phyloP scores from a whole-genome alignment of 2,329 filamentous ascomycete species.

The Paramyrothecium roridum region DNA sequence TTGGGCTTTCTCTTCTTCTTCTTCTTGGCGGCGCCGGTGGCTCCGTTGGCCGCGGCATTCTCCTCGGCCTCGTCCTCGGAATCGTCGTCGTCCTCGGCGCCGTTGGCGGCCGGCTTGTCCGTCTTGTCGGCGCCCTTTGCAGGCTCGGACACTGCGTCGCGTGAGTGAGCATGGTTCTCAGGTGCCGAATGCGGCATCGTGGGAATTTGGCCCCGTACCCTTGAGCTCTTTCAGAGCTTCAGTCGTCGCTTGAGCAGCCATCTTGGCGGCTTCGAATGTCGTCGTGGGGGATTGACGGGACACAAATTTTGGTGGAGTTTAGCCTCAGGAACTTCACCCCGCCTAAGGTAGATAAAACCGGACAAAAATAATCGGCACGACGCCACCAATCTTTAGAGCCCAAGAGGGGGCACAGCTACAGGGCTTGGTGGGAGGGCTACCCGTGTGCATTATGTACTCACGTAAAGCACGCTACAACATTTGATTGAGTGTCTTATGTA shows the following conservation, averaged over 20 bases:
- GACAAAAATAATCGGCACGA: not conserved
- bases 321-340: not conserved
- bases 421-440: no score
- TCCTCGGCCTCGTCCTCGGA: constrained; percentile 44
- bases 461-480: no score
- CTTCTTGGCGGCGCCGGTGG: constrained; percentile 34
- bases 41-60: constrained; percentile 28
- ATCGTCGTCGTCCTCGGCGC: constrained; percentile 49
- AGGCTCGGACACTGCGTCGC: constrained; percentile 34
- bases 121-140: constrained; percentile 29
- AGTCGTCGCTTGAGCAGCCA: constrained; percentile 39
- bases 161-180: not conserved
- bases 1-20: constrained; percentile 80
- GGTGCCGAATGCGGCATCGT: not conserved
- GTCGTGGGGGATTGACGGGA: constrained; percentile 1
- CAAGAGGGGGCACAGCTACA: no score
- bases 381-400: not conserved
- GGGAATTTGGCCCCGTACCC: constrained; percentile 20
- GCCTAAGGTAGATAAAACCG: not conserved
- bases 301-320: constrained; percentile 1
- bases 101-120: constrained; percentile 35
- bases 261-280: constrained; percentile 20
- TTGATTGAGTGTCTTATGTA: no score
- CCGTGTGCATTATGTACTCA: no score
- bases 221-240: constrained; percentile 42